phyloP scores from a whole-genome alignment of 306 rosid genomes.

The Styphnolobium japonicum region DNA sequence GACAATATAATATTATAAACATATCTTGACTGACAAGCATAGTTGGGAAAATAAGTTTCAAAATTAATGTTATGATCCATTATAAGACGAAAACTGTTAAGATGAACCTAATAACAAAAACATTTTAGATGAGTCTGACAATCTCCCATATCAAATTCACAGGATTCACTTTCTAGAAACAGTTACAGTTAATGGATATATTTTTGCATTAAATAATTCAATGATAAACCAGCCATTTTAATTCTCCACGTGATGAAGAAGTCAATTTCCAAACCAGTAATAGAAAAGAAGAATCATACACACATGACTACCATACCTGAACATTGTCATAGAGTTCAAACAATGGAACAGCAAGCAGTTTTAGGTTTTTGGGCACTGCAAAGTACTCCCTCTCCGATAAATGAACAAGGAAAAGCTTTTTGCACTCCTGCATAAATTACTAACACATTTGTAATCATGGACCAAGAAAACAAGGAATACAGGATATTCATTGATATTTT shows the following conservation, averaged over 20 bases:
- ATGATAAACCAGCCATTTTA: background rate
- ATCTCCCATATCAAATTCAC: background rate
- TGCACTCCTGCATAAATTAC: conserved; percentile 69
- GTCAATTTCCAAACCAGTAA: background rate
- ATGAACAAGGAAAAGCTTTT: conserved; percentile 91
- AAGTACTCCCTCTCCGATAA: conserved; percentile 96
- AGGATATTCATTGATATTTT: background rate
- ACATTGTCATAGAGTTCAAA: conserved; percentile 99
- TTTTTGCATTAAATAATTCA: background rate
- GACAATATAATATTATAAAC: background rate
- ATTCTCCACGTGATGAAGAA: background rate
- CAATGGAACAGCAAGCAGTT: conserved; percentile 96
- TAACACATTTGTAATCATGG: background rate
- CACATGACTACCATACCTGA: conserved; percentile 53
- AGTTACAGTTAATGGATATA: background rate
- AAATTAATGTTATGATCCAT: background rate
- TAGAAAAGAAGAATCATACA: conserved; percentile 4
- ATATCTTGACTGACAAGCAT: background rate
- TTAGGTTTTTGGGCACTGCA: conserved; percentile 95
- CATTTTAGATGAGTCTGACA: background rate
- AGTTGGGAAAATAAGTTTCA: background rate
- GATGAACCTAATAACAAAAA: background rate
- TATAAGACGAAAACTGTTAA: background rate
- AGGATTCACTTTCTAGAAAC: background rate
- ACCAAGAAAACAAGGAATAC: background rate